Base-by-base conservation (phyloP, 179 eudicot species). In the Corrigiola litoralis region DNA sequence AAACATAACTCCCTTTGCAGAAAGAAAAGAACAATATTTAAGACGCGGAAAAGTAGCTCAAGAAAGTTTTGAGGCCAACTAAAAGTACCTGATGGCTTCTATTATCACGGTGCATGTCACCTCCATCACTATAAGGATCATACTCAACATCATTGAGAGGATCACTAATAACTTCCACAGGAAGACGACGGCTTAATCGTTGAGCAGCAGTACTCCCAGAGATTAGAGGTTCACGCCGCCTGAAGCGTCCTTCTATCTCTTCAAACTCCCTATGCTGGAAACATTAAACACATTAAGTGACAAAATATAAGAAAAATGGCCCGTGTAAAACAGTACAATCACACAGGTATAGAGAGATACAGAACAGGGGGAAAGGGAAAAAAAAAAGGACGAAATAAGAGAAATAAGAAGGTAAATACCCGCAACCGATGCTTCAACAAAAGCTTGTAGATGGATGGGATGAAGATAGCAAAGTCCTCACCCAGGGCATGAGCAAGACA, bases 401-500 rank as follows among this genome's bases (percentile, higher is more conserved):
- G 34, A 45, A 47, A 41, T 42, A 33, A 67, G 47, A 31, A 66
- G 56, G 59, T 55, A 52, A 34, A 57, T 72, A 91, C 99, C 85
- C 80, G 88, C 74, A 95, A 52, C 20, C 87, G 82, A 84, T 88
- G 95, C 72, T 91, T 95, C 71, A 85, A 41, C 78, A 91, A 53
- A 62, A 95, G 89, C 78, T 91, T 95, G 75, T 84, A 84, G 71
- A 91, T 82, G 54, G 99, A 95, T 14, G 96, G 95, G 37, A 95
- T 84, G 80, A 95, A 95, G 63, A 95, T 85, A 48, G 99, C 73
- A 78, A 91, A 91, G 72, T 88, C 97, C 76, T 91, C 95, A 38
- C 99, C 99, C 66, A 91, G 88, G 58, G 99, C 90, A 84, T 88
- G 95, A 70, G 88, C 97, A 41, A 95, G 82, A 70, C 95, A 88